Conservation (phyloP, 441 rosid genomes). For the Gossypium davidsonii region DNA sequence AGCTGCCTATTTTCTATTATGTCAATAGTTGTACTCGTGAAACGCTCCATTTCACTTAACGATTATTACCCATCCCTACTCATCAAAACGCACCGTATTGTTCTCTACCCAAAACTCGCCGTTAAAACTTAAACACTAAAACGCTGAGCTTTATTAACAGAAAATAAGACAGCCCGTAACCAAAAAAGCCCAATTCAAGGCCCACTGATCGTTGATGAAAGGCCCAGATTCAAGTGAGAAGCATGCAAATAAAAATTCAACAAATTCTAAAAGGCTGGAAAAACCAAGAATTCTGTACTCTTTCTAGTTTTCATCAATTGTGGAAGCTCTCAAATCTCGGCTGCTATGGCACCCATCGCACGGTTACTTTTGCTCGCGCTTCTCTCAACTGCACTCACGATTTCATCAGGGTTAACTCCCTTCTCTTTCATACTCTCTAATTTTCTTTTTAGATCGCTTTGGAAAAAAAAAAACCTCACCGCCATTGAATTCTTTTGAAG, state of each 20-base stretch:
- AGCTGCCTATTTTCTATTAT: no score
- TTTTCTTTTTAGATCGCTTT: not conserved
- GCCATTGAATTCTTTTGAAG: not conserved
- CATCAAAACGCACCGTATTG: no score
- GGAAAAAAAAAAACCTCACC: not conserved
- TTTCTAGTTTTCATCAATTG: conserved; percentile 5
- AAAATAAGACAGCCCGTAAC: no score
- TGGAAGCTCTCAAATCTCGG: conserved; percentile 11
- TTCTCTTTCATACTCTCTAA: not conserved
- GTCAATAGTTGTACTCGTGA: no score
- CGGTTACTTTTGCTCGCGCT: conserved; percentile 22
- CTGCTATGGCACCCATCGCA: conserved; percentile 25
- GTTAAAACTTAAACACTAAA: no score
- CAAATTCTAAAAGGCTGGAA: not conserved
- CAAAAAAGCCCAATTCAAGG: not conserved
- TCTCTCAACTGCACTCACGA: conserved; percentile 24
- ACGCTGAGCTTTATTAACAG: no score
- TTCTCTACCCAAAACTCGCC: no score
- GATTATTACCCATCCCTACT: no score
- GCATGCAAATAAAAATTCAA: not conserved
- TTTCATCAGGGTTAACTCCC: conserved; percentile 26
- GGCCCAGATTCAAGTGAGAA: not conserved
- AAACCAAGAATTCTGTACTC: not conserved
- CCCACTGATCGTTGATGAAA: not conserved
- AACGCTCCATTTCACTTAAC: no score